Conservation (phyloP, 306 rosid genomes). For the Cicer judaicum region DNA sequence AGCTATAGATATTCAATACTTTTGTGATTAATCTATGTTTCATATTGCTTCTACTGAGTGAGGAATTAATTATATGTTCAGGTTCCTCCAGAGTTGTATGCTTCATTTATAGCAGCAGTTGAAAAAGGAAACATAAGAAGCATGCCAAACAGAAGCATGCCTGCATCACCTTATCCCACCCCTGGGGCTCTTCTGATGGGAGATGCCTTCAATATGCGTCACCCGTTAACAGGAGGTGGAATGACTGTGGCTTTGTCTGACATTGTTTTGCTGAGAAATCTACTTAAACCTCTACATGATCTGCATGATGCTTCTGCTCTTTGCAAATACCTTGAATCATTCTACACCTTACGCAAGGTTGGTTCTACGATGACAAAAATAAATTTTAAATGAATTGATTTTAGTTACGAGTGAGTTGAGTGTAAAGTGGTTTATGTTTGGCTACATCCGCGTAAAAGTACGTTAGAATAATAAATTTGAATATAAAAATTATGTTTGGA, state of each 20-base stretch:
- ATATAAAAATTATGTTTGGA: too few species aligned
- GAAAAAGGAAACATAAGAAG: slow-evolving; percentile 75
- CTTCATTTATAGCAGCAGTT: slow-evolving; percentile 66
- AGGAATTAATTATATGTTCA: slow-evolving; percentile 38
- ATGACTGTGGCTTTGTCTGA: slow-evolving; percentile 89
- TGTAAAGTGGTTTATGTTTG: too few species aligned
- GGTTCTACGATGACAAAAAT: too few species aligned
- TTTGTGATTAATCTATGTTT: not conserved
- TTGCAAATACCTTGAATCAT: slow-evolving; percentile 62
- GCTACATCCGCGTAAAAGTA: too few species aligned
- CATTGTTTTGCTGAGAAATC: slow-evolving; percentile 60
- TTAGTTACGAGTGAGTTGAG: too few species aligned
- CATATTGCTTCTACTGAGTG: slow-evolving; percentile 24
- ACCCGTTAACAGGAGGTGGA: slow-evolving; percentile 93
- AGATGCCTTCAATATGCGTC: slow-evolving; percentile 95
- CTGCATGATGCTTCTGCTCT: slow-evolving; percentile 59
- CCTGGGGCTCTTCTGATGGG: slow-evolving; percentile 87
- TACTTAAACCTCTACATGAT: slow-evolving; percentile 58
- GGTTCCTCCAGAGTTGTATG: slow-evolving; percentile 70
- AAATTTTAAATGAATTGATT: too few species aligned
- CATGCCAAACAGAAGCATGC: slow-evolving; percentile 88
- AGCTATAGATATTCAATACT: not conserved
- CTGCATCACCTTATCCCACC: slow-evolving; percentile 73
- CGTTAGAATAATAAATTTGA: too few species aligned
- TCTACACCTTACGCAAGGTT: slow-evolving; percentile 63